A percentile compares a stretch with the other conserved stretches of the same genome.
Evolutionary conservation across 148 eudicot genomes (phyloP).

Genomic region (Rhododendron henanense): DNA sequence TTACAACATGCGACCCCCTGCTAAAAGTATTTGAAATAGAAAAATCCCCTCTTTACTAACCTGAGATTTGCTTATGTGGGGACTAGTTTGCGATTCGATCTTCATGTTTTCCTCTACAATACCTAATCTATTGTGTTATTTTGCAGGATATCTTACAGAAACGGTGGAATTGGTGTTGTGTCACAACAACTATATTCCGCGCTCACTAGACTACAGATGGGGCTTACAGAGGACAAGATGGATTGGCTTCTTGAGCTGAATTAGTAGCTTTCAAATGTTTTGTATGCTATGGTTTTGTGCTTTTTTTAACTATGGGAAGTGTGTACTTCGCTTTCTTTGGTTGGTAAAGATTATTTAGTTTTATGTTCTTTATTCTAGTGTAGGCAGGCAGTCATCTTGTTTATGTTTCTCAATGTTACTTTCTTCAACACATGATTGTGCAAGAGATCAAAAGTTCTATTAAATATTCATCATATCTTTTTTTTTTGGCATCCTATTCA

Average conservation of each 20-base stretch:
- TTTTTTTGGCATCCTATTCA: background rate
- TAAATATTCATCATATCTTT: background rate
- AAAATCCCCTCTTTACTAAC: background rate
- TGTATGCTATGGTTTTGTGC: background rate
- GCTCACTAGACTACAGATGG: slow-evolving; percentile 85
- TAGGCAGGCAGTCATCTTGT: background rate
- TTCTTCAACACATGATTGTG: background rate
- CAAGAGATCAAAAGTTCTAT: background rate
- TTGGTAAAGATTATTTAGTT: background rate
- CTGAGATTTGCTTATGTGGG: background rate
- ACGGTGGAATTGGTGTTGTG: slow-evolving; percentile 61
- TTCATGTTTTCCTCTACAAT: background rate
- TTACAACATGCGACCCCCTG: background rate
- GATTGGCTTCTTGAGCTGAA: slow-evolving; percentile 70
- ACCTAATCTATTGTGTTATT: background rate
- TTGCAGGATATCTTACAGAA: slow-evolving; percentile 57
- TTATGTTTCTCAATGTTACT: background rate
- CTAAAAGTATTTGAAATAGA: background rate
- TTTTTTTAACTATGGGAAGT: background rate
- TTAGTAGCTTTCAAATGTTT: slow-evolving; percentile 22
- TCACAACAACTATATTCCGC: slow-evolving; percentile 65
- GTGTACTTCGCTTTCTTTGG: background rate
- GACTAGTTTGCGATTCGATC: background rate
- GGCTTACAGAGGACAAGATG: slow-evolving; percentile 73
- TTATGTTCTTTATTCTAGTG: background rate